These are phyloP conservation scores for Plantago coronopus DNA, from an alignment of 305 asterid species.

Conservation along the genomic window DNA sequence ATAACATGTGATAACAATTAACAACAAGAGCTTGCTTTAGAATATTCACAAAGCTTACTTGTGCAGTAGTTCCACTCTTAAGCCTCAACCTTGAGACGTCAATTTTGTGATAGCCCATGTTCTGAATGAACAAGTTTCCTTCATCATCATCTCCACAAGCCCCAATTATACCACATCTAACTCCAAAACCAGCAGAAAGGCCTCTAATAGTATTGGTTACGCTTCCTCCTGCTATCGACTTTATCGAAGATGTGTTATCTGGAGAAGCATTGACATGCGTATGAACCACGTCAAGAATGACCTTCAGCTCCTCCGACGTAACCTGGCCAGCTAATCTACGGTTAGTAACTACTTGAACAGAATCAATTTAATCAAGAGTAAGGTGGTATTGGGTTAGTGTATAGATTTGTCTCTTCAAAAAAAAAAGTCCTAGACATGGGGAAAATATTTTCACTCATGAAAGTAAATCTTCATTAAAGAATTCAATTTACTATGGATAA, in stretches of 20 bases:
- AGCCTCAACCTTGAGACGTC: conserved; percentile 76
- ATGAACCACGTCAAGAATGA: conserved; percentile 57
- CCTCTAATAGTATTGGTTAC: conserved; percentile 95
- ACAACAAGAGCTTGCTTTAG: neutral
- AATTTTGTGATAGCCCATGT: conserved; percentile 65
- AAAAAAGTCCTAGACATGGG: too few species aligned
- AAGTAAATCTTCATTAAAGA: too few species aligned
- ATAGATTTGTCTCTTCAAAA: too few species aligned
- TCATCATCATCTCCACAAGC: conserved; percentile 90
- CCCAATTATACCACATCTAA: conserved; percentile 83
- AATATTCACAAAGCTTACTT: conserved; percentile 41
- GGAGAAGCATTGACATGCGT: conserved; percentile 44
- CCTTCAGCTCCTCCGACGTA: conserved; percentile 66
- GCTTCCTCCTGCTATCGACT: conserved; percentile 96
- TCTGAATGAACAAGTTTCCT: conserved; percentile 66
- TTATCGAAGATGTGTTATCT: conserved; percentile 41
- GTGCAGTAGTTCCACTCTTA: conserved; percentile 75
- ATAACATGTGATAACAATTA: neutral
- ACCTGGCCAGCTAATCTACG: conserved; percentile 40
- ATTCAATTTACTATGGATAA: too few species aligned
- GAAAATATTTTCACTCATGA: too few species aligned
- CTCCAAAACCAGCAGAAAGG: conserved; percentile 81
- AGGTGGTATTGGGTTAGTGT: too few species aligned
- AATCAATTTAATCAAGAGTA: too few species aligned
- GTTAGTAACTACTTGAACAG: neutral